Evolutionary conservation across 306 rosid genomes (phyloP), one percentile per base, ranked within the genome.

Genomic region (Lotus japonicus): DNA sequence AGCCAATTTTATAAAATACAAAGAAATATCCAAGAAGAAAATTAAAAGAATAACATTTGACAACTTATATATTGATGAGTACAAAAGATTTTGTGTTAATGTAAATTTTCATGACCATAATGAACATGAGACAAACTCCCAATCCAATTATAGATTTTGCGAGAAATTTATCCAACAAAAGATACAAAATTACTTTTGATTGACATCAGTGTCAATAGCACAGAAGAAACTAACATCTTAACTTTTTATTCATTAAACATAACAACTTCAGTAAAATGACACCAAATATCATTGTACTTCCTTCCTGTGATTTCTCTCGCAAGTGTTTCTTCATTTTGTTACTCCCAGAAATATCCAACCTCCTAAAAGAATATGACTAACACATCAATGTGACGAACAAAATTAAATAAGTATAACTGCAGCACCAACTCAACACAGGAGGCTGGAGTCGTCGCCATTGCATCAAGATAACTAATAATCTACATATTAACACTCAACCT

Each of bases 11-110:
- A 52, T 35, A 73, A 72, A 60, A 23, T 52, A 54, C 46, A 21
- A 49, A 39, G 68, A 68, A 80, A 54, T 53, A 78, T 62, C 48
- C 11, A 13, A 73, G 59, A 11, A 14, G 59, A 11, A 14, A 60
- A 60, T 16, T 21, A 26, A 26, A 59, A 9, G 23, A 58, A 31
- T 31, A 31, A 31, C 36, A 31, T 31, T 5, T 31, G 33, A 28
- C 26, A 21, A 21, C 31, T 26, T 26, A 1, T 26, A 26, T 26
- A 26, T 26, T 14, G 72, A 38, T 43, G 12, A 31, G 23, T 56
- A 46, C 36, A 60, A 35, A 43, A 43, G 10, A 70, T 57, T 11
- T 18, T 44, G 51, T 11, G 1, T 44, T 56, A 12, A 4, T 19
- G n/a, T 11, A 6, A 56, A 62, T 18, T 42, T 62, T 7, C n/a